Conservation (phyloP, 305 asterid species). For the Fraxinus paxiana region DNA sequence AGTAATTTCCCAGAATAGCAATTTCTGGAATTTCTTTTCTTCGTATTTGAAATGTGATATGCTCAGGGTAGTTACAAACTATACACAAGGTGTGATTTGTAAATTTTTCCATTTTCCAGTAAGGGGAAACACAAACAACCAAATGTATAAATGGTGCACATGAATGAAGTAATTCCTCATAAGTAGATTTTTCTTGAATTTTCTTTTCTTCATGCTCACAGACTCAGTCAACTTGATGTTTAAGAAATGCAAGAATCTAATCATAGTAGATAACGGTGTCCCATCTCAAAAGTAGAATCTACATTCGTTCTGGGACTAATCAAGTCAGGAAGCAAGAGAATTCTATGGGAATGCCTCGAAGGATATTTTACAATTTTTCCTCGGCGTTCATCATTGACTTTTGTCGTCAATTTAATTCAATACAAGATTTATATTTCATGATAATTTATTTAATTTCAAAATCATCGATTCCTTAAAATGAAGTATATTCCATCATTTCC, state of each 20-base stretch:
- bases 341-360: neutral
- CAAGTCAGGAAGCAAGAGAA: neutral
- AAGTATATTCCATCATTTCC: neutral
- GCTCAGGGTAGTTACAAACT: neutral
- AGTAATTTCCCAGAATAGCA: neutral
- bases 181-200: neutral
- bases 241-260: neutral
- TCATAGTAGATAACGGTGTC: neutral
- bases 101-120: neutral
- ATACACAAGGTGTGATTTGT: neutral
- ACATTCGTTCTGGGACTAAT: neutral
- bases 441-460: neutral
- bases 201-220: neutral
- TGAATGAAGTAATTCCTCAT: neutral
- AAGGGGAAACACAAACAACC: neutral
- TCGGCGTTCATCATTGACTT: neutral
- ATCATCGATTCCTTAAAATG: neutral
- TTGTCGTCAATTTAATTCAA: neutral
- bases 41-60: neutral
- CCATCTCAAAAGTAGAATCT: neutral
- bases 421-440: neutral
- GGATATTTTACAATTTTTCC: neutral
- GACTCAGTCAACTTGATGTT: neutral
- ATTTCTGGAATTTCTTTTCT: neutral
- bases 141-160: neutral